These are phyloP conservation scores for Metarhizium sp. DNA, from an alignment of 2,329 filamentous ascomycete genomes.

Conservation along the genomic window DNA sequence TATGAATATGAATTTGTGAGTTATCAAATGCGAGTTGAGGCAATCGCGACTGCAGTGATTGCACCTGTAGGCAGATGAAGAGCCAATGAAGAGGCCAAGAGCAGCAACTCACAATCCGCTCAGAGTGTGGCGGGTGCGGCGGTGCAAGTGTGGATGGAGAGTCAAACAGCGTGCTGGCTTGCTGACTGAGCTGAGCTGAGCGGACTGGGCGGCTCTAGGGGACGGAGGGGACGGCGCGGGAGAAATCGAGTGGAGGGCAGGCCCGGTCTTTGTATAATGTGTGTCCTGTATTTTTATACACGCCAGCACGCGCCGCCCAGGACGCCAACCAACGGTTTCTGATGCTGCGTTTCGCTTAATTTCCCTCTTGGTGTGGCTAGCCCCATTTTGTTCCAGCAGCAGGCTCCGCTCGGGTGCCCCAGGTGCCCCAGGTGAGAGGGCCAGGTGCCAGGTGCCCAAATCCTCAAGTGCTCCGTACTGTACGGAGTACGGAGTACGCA, in stretches of 20 bases:
- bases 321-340: constrained; percentile 24
- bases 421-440: no score
- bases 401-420: background rate
- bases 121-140: background rate
- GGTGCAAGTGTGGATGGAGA: background rate
- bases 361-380: constrained; percentile 24
- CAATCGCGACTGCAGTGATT: background rate
- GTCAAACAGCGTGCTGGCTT: background rate
- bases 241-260: constrained; percentile 34
- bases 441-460: background rate
- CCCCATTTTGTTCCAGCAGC: constrained; percentile 12
- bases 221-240: constrained; percentile 16
- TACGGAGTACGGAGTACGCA: background rate
- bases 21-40: background rate
- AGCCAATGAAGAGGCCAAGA: background rate
- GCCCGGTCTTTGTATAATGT: constrained; percentile 33
- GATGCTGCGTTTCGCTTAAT: constrained; percentile 25
- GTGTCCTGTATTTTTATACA: constrained; percentile 37
- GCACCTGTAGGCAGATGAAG: background rate
- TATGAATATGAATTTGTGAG: background rate
- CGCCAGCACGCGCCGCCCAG: constrained; percentile 15
- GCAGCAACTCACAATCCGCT: background rate
- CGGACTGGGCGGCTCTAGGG: background rate
- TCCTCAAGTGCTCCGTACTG: background rate
- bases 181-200: constrained; percentile 1